Evolutionary conservation across 169 alveolate genomes (phyloP), one percentile per base, ranked within the genome.

Genomic region (Plasmodium blacklocki): DNA sequence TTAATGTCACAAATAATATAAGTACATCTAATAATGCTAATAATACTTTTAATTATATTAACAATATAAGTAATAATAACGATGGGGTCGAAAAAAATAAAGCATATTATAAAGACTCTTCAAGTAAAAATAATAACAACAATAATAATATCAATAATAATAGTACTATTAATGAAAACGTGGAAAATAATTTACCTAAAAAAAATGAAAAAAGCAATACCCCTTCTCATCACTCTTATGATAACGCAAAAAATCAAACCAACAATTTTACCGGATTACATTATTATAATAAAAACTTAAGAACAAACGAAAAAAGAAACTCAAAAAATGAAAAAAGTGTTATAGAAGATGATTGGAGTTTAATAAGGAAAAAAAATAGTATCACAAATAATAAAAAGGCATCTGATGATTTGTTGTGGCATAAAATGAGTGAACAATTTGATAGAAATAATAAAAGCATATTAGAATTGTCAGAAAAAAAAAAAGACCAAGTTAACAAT

Each of bases 351-450:
- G 89, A 78, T 15, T 78, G 89, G 89, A 78, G 89, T 58, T 21
- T 32, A 39, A 63, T 78, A 23, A 78, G 89, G 18, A 78, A 70
- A 43, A 78, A 78, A 47, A 9, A 47, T 21, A 64, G 19, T n/a
- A n/a, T 78, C 49, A 70, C 47, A 15, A 71, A 78, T 4, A 78
- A 15, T 32, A 78, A 78, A 52, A 78, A 78, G 29, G 72, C 71
- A 3, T 64, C 89, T 8, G 89, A 78, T 52, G 89, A 78, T 78
- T 50, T 78, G 15, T 64, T 78, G 59, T 78, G 89, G 89, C 71
- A 78, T 45, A 78, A 78, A n/a, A 63, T 78, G 76, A 78, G 76
- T 70, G 89, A 78, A 56, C 89, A 78, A 6, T 78, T 78, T 52
- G 89, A 78, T 64, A 50, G 50, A 45, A 78, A 64, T 21, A 78